A percentile compares a stretch with the other conserved stretches of the same genome.
Evolutionary conservation across 441 rosid genomes (phyloP).

Genomic region (Gossypium davidsonii): DNA sequence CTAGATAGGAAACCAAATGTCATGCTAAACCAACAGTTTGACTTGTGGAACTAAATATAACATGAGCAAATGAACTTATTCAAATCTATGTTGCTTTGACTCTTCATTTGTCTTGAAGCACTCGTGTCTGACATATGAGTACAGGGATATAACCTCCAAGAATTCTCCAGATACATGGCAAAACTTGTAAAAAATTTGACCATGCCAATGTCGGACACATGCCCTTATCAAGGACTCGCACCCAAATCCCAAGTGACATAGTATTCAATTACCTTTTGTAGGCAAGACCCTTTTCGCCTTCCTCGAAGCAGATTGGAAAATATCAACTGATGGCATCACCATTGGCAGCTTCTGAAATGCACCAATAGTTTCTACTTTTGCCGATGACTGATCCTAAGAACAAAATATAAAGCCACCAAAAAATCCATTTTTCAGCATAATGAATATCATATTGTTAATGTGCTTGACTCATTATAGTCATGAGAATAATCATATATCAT

Average conservation of each 20-base stretch:
- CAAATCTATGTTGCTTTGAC: not conserved
- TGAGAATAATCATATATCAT: not conserved
- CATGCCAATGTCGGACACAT: not conserved
- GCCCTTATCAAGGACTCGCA: not conserved
- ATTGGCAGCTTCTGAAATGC: constrained; percentile 93
- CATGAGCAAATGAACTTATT: not conserved
- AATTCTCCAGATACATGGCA: not conserved
- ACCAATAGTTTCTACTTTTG: constrained; percentile 46
- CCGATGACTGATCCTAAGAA: constrained; percentile 33
- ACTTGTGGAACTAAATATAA: not conserved
- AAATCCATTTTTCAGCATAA: not conserved
- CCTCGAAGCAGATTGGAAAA: constrained; percentile 62
- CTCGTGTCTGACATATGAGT: not conserved
- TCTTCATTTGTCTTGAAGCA: not conserved
- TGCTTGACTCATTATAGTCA: not conserved
- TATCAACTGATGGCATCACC: constrained; percentile 89
- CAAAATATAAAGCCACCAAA: not conserved
- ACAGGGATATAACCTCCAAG: not conserved
- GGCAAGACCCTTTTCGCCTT: constrained; percentile 72
- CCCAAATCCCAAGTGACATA: not conserved
- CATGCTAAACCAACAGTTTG: not conserved
- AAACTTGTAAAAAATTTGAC: not conserved
- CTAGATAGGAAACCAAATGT: constrained; percentile 27
- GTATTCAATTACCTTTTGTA: constrained; percentile 55
- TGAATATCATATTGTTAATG: not conserved